phyloP scores from a whole-genome alignment of 305 asterid species.

The Solanum hybrid region DNA sequence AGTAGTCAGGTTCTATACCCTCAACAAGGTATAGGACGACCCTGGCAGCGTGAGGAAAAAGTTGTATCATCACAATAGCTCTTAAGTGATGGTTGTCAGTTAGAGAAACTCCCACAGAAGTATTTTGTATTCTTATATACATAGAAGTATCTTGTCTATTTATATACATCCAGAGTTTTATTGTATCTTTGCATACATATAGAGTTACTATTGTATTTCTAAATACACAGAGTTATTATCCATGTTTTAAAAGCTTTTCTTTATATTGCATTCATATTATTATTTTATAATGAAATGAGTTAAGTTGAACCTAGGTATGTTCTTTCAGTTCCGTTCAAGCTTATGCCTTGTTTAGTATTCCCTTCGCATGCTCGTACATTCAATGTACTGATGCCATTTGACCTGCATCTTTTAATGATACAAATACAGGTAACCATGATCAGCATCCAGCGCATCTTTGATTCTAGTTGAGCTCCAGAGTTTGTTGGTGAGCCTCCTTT shows the following conservation, averaged over 20 bases:
- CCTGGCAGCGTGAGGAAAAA: not conserved
- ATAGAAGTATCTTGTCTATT: not conserved
- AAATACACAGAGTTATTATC: not conserved
- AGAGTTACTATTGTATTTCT: not conserved
- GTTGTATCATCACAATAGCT: not conserved
- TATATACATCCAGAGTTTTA: not conserved
- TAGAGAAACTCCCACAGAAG: not conserved
- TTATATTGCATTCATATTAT: not conserved
- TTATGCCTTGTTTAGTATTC: not conserved
- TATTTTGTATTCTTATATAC: not conserved
- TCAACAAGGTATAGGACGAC: not conserved
- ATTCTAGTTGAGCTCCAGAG: not conserved
- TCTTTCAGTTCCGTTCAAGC: not conserved
- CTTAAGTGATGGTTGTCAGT: not conserved
- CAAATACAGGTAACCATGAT: not conserved
- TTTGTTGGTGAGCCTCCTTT: not conserved
- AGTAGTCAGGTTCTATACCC: not conserved
- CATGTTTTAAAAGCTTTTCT: too few species aligned
- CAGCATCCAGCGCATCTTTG: not conserved
- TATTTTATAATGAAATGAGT: too few species aligned
- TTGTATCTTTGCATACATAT: not conserved
- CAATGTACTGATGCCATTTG: not conserved
- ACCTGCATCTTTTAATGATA: not conserved
- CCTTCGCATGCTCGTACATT: not conserved
- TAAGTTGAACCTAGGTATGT: not conserved